Evolutionary conservation across 2,329 filamentous ascomycete genomes (phyloP).

Genomic region (Beauveria brongniartii): DNA sequence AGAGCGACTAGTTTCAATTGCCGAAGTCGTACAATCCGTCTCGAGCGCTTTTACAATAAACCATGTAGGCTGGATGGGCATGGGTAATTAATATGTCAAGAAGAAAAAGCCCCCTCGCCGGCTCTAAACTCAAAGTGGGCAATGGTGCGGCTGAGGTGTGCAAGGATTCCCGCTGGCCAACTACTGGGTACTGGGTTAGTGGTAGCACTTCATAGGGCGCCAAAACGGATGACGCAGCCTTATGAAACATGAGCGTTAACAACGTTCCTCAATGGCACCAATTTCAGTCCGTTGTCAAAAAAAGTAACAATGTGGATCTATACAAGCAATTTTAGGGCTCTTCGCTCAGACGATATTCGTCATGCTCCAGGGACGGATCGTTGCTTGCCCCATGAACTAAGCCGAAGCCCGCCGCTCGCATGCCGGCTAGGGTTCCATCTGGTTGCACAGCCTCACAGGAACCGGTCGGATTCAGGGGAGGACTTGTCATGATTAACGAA

Average conservation of each 20-base stretch:
- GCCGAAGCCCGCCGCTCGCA: background rate
- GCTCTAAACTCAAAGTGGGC: background rate
- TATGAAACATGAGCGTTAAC: constrained; percentile 2
- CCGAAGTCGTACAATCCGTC: background rate
- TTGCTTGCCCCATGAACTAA: background rate
- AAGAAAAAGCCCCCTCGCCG: background rate
- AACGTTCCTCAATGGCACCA: background rate
- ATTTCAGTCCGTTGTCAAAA: constrained; percentile 1
- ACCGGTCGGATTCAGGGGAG: background rate
- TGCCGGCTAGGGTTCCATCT: background rate
- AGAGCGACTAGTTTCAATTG: background rate
- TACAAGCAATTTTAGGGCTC: constrained; percentile 5
- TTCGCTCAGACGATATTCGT: constrained; percentile 1
- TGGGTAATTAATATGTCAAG: background rate
- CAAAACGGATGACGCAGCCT: constrained; percentile 8
- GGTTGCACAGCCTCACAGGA: constrained; percentile 5
- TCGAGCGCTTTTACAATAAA: background rate
- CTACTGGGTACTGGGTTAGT: no score
- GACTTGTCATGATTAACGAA: background rate
- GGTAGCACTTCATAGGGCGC: background rate
- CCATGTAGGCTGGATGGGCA: background rate
- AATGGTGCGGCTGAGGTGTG: constrained; percentile 4
- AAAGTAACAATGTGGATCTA: constrained; percentile 3
- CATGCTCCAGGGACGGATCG: background rate
- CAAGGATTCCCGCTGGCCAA: background rate